Evolutionary conservation across 768 basidiomycete species (phyloP).

Genomic region (Dentipellis sp.): DNA sequence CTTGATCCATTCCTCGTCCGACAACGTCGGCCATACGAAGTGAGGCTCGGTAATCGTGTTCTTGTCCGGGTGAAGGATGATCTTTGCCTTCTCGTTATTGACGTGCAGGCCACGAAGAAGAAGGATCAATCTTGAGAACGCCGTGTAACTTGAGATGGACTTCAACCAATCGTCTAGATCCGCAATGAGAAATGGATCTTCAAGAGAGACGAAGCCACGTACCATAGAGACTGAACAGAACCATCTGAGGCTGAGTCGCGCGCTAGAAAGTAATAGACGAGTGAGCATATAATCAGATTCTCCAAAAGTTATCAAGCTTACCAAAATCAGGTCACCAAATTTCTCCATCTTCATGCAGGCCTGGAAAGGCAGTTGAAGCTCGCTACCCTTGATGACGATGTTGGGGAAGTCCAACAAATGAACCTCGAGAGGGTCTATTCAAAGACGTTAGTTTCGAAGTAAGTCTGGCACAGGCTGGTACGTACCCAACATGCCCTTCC

Average conservation of each 20-base stretch:
- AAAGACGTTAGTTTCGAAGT: constrained; percentile 3
- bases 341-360: constrained; percentile 99
- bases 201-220: constrained; percentile 12
- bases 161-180: constrained; percentile 94
- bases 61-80: constrained; percentile 96
- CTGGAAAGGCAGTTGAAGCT: constrained; percentile 97
- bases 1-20: constrained; percentile 97
- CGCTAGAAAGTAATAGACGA: constrained; percentile 36
- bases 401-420: constrained; percentile 99
- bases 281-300: neutral
- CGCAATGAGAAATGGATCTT: constrained; percentile 2
- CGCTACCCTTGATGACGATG: constrained; percentile 99
- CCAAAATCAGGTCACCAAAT: constrained; percentile 94
- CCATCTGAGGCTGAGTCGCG: constrained; percentile 98
- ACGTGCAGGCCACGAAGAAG: constrained; percentile 95
- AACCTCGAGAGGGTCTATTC: constrained; percentile 84
- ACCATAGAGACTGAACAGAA: constrained; percentile 94
- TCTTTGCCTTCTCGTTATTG: constrained; percentile 99
- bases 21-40: constrained; percentile 93
- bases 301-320: constrained; percentile 21
- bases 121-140: constrained; percentile 96
- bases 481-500: constrained; percentile 98
- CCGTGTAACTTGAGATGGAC: constrained; percentile 97
- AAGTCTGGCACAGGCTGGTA: constrained; percentile 2
- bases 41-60: constrained; percentile 95